Evolutionary conservation across 495 filamentous ascomycete species (phyloP), one percentile per base, ranked within the genome.

Genomic region (Emericellopsis terricola): DNA sequence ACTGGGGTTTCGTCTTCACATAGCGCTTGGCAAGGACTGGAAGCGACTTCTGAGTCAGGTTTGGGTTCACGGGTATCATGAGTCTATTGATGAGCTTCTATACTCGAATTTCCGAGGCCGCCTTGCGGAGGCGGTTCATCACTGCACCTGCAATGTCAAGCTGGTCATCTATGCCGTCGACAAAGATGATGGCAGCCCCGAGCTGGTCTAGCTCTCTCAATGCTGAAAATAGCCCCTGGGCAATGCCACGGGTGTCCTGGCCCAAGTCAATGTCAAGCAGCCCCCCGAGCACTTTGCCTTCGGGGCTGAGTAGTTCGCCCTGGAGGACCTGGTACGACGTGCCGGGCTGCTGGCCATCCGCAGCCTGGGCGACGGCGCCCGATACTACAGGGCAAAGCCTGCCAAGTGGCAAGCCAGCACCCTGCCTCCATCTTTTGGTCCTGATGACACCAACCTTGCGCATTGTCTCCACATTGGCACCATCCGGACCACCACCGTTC

Each of bases 111-210:
- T 52, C 56, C 30, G 61, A 62, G 13, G 89, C 85, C 21, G 87
- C 87, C 58, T 96, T 96, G 31, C 89, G 61, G 6, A 96, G 56
- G 42, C 87, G 64, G 48, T 97, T 97, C 91, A 97, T 96, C 29
- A 97, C 74, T 7, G 89, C 91, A 13, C 84, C 79, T n/a, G 84
- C 82, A 36, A 86, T 71, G 46, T 82, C 77, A 24, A 76, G 76
- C 27, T 79, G 71, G 43, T 89, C 86, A 23, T 69, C 59, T 28
- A 94, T 78, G 8, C 87, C 86, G 51, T 99, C 89, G 3, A 96
- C 82, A 44, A 82, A 78, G 38, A 99, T 96, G 6, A 81, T 65
- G 53, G 87, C 76, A 7, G 84, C 82, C 23, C 71, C 65, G 32
- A 70, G 57, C 41, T 72, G 65, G 52, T 97, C 89, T 36, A 99